Evolutionary conservation across 2,329 filamentous ascomycete species (phyloP), one percentile per base, ranked within the genome.

Genomic region (Arthrobotrys entomopaga): DNA sequence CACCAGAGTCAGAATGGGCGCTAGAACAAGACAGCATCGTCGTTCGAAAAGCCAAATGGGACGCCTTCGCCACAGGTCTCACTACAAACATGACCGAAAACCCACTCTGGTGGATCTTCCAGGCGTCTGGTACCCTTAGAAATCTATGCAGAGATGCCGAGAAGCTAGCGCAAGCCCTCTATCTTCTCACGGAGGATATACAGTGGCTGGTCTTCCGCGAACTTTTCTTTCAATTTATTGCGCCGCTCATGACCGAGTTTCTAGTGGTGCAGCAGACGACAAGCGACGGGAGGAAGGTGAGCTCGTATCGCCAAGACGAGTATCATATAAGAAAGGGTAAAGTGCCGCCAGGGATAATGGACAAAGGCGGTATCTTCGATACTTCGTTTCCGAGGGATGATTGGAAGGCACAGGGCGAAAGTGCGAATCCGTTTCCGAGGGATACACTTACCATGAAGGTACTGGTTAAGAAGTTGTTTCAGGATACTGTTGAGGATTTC

Each of bases 201-300:
- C 15, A 40, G 1, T 65, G 59, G 67, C 3, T 20, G 5, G 26
- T 46, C 1, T 60, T 72, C 26, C 59, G 54, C 3, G 53, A 60
- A 26, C n/a, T 29, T 13, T 65, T 54, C 15, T 65, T 61, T 24
- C 13, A 46, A 11, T 65, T 59, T 11, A 49, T 65, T 13, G 34
- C 67, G 11, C 67, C 67, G 34, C 48, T 72, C 1, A 65, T 72
- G 67, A 59, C 53, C 15, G 53, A 59, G 46, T 65, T 72, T 20
- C 20, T 29, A 20, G 22, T 2, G 5, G 24, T 34, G 13, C 22
- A 54, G 22, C 40, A 54, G 26, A n/a, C 15, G 15, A 16, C 49
- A 7, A 8, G 48, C 2, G 59, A 52, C 26, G 48, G 48, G 2
- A 3, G 50, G 20, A 29, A 5, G 20, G 60, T 56, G 2, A 46